Evolutionary conservation across 805 yeast species (phyloP).

Genomic region (Ogataea parapolymorpha): DNA sequence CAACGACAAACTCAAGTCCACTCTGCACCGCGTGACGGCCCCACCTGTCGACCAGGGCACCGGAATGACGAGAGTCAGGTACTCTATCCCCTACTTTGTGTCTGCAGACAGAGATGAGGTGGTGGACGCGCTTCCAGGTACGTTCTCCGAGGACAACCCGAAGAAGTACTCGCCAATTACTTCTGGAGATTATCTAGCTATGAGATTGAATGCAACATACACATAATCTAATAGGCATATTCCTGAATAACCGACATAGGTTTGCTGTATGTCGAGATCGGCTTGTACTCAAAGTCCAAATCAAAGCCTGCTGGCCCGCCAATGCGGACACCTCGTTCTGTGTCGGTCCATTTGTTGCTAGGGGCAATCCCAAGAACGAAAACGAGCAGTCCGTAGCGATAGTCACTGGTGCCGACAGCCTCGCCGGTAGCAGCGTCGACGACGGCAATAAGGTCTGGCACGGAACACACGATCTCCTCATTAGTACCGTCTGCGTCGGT

Average conservation of each 20-base stretch:
- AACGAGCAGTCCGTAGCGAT: slow-evolving; percentile 42
- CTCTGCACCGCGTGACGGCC: slow-evolving; percentile 38
- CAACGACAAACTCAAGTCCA: slow-evolving; percentile 36
- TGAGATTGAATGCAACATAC: slow-evolving; percentile 23
- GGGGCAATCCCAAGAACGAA: slow-evolving; percentile 42
- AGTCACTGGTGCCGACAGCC: slow-evolving; percentile 48
- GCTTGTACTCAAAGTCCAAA: slow-evolving; percentile 34
- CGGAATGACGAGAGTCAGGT: slow-evolving; percentile 22
- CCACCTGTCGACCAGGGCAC: slow-evolving; percentile 20
- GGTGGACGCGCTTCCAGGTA: slow-evolving; percentile 24
- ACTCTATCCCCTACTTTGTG: slow-evolving; percentile 31
- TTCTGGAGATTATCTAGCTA: slow-evolving; percentile 22
- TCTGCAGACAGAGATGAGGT: slow-evolving; percentile 18
- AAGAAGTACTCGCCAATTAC: slow-evolving; percentile 22
- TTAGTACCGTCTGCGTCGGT: slow-evolving; percentile 19
- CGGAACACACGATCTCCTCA: slow-evolving; percentile 36
- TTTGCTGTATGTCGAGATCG: slow-evolving; percentile 35
- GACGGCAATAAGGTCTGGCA: slow-evolving; percentile 46
- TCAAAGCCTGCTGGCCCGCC: slow-evolving; percentile 43
- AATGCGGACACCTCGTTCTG: slow-evolving; percentile 34
- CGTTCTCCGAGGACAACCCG: slow-evolving; percentile 13
- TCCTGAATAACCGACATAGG: slow-evolving; percentile 41
- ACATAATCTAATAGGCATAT: slow-evolving; percentile 17
- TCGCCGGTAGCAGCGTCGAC: slow-evolving; percentile 42
- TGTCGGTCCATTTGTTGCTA: slow-evolving; percentile 34